Percentiles rank a stretch among this genome's conserved stretches.
These are phyloP conservation scores for Ophiostoma novo-ulmi DNA, from an alignment of 2,329 filamentous ascomycete genomes.

Conservation along the genomic window DNA sequence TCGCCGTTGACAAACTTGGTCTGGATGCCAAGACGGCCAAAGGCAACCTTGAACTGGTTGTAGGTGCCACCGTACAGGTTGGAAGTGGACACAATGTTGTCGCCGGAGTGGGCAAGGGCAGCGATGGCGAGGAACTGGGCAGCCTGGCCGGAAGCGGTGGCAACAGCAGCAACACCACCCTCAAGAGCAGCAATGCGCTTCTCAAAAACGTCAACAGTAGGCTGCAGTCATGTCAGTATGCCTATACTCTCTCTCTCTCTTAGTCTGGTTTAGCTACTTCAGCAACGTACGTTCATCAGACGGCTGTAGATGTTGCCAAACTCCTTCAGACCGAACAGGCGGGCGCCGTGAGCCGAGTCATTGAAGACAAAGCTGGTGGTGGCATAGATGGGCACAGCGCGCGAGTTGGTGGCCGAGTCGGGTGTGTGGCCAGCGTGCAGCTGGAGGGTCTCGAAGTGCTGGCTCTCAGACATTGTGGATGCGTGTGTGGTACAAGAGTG, in stretches of 20 bases:
- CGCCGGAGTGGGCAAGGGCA: constrained; percentile 77
- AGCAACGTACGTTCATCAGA: constrained; percentile 65
- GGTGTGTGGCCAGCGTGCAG: constrained; percentile 78
- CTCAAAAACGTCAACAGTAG: constrained; percentile 93
- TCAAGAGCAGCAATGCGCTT: constrained; percentile 94
- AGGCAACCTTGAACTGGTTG: constrained; percentile 91
- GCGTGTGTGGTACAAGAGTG: not conserved
- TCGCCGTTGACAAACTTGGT: constrained; percentile 87
- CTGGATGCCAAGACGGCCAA: constrained; percentile 78
- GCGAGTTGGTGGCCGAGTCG: constrained; percentile 75
- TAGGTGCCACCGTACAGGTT: constrained; percentile 95
- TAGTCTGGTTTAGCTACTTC: not conserved
- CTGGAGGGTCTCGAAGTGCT: constrained; percentile 78
- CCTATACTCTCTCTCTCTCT: not conserved
- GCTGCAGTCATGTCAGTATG: constrained; percentile 44
- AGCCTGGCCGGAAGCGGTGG: constrained; percentile 77
- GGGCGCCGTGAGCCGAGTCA: constrained; percentile 90
- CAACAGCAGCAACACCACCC: constrained; percentile 81
- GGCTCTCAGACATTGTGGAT: constrained; percentile 40
- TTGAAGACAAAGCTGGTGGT: constrained; percentile 92
- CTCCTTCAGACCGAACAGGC: constrained; percentile 94
- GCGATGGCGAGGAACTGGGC: constrained; percentile 88
- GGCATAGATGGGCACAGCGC: constrained; percentile 93
- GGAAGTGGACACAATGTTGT: constrained; percentile 88
- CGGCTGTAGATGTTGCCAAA: constrained; percentile 97